A percentile compares a stretch with the other conserved stretches of the same genome.
phyloP scores from a whole-genome alignment of 2,329 filamentous ascomycete genomes.

The Diaporthe sp. region DNA sequence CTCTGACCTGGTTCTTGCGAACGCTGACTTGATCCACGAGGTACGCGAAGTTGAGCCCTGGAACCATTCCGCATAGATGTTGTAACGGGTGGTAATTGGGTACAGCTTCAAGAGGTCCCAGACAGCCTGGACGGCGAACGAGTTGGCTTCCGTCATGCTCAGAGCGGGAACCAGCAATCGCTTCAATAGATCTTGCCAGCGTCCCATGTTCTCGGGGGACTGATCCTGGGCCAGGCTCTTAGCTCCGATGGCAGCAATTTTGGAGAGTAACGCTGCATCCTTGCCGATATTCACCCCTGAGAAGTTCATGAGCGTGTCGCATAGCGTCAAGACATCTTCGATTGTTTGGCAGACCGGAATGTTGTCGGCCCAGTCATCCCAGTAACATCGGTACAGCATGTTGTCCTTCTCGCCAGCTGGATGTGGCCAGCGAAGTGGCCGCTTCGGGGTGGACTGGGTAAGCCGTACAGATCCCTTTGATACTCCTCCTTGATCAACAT shows the following conservation, averaged over 20 bases:
- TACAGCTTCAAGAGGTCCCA: slow-evolving; percentile 87
- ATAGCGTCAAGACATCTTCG: slow-evolving; percentile 91
- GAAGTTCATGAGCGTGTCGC: slow-evolving; percentile 84
- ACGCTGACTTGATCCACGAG: slow-evolving; percentile 83
- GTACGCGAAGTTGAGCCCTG: slow-evolving; percentile 81
- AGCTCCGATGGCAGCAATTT: slow-evolving; percentile 86
- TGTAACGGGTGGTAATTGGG: slow-evolving; percentile 81
- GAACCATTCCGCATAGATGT: slow-evolving; percentile 95
- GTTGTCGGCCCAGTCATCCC: slow-evolving; percentile 97
- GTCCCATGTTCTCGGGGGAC: slow-evolving; percentile 76
- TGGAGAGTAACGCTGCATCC: slow-evolving; percentile 82
- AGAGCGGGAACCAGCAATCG: slow-evolving; percentile 89
- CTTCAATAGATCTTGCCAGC: slow-evolving; percentile 89
- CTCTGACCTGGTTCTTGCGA: slow-evolving; percentile 80
- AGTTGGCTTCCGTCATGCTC: slow-evolving; percentile 87
- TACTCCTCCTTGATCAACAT: slow-evolving; percentile 74
- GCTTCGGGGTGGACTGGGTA: slow-evolving; percentile 70
- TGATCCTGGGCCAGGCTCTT: slow-evolving; percentile 78
- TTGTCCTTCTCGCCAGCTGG: slow-evolving; percentile 85
- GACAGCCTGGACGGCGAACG: slow-evolving; percentile 85
- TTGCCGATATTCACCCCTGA: slow-evolving; percentile 91
- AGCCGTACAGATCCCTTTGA: slow-evolving; percentile 78
- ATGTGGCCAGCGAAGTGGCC: slow-evolving; percentile 84
- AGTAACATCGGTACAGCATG: slow-evolving; percentile 92
- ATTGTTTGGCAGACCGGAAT: slow-evolving; percentile 90